Conservation (phyloP, 1,284 basidiomycete species). For the Boletus semigastroideus region DNA sequence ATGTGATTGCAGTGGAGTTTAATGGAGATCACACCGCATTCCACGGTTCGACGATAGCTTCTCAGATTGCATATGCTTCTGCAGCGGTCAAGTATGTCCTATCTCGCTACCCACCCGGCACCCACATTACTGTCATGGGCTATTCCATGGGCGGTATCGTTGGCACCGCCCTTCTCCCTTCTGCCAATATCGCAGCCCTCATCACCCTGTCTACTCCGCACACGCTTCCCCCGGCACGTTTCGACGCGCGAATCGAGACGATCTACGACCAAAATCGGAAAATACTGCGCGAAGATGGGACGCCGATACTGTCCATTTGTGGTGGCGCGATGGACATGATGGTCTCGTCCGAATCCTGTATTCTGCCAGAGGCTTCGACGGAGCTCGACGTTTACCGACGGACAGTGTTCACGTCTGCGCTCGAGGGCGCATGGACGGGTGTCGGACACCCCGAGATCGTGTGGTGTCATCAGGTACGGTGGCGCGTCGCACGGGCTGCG, state of each 20-base stretch:
- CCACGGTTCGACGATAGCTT: conserved; percentile 84
- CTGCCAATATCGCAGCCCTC: conserved; percentile 68
- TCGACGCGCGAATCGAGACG: conserved; percentile 76
- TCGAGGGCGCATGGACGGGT: conserved; percentile 92
- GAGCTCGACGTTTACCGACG: conserved; percentile 46
- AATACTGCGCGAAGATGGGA: conserved; percentile 41
- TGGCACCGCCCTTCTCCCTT: conserved; percentile 71
- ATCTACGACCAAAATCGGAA: conserved; percentile 59
- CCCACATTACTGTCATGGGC: conserved; percentile 75
- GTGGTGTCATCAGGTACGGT: conserved; percentile 98
- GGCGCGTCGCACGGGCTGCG: conserved; percentile 78
- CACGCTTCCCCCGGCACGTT: conserved; percentile 82
- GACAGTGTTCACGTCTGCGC: conserved; percentile 82
- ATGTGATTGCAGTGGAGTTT: conserved; percentile 73
- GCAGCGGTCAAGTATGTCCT: conserved; percentile 78
- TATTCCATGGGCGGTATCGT: conserved; percentile 99
- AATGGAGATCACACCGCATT: conserved; percentile 98
- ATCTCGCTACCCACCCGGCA: conserved; percentile 66
- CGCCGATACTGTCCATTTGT: conserved; percentile 83
- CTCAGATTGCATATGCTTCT: conserved; percentile 80
- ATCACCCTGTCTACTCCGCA: conserved; percentile 97
- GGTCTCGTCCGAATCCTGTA: conserved; percentile 90
- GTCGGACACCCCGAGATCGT: conserved; percentile 97
- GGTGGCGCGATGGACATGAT: conserved; percentile 92
- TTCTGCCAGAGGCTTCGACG: conserved; percentile 45